Percentiles rank a stretch among this genome's conserved stretches.
phyloP scores from a whole-genome alignment of 768 basidiomycete species.

The Phanerochaete carnosa region DNA sequence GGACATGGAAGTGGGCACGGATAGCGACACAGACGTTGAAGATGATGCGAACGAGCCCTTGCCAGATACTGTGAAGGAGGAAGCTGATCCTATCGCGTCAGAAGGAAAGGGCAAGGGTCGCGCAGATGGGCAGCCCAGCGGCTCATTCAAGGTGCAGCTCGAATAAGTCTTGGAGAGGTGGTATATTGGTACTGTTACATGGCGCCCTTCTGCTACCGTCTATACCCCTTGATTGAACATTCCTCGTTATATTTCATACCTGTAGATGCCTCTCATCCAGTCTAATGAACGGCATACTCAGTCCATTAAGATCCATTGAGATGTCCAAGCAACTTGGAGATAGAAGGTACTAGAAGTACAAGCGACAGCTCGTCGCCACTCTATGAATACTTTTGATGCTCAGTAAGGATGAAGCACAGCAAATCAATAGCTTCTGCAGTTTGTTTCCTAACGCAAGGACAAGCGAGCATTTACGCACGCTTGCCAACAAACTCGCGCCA shows the following conservation, averaged over 20 bases:
- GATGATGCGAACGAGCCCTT: not conserved
- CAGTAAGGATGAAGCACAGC: not conserved
- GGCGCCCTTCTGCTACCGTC: too few species aligned
- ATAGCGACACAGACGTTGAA: not conserved
- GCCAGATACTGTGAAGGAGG: not conserved
- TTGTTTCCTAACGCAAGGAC: not conserved
- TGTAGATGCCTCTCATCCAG: not conserved
- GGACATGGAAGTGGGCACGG: not conserved
- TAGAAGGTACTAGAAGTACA: not conserved
- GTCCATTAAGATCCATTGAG: not conserved
- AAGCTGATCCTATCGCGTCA: not conserved
- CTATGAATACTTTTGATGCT: constrained; percentile 2
- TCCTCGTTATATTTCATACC: not conserved
- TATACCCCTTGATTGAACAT: not conserved
- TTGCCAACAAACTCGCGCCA: constrained; percentile 88
- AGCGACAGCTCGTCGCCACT: not conserved
- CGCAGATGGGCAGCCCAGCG: not conserved
- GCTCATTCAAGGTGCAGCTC: not conserved
- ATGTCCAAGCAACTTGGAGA: not conserved
- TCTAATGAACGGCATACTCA: not conserved
- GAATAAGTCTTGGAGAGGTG: not conserved
- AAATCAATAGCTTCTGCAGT: not conserved
- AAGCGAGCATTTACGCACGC: constrained; percentile 42
- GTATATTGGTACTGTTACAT: too few species aligned
- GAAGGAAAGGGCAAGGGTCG: not conserved